Evolutionary conservation across 1,139 yeast species (phyloP).

Genomic region (Kodamaea ohmeri): DNA sequence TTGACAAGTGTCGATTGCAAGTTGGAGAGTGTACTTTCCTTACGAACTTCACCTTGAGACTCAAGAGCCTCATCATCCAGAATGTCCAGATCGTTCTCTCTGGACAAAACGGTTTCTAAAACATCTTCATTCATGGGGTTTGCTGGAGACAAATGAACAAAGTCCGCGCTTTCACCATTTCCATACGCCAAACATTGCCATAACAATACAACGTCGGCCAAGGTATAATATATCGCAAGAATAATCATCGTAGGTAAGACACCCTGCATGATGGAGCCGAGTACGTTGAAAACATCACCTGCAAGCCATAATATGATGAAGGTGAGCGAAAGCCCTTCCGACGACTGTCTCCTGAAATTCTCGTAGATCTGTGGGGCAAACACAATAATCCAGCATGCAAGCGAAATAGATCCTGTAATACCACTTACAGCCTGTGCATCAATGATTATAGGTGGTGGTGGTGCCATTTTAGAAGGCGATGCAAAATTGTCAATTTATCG

Average conservation of each 20-base stretch:
- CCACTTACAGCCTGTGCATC: slow-evolving; percentile 84
- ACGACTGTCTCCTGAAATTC: slow-evolving; percentile 75
- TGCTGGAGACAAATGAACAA: slow-evolving; percentile 84
- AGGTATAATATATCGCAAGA: slow-evolving; percentile 84
- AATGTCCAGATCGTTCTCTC: slow-evolving; percentile 25
- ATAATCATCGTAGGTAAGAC: slow-evolving; percentile 91
- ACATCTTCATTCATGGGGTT: slow-evolving; percentile 76
- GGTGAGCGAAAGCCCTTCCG: slow-evolving; percentile 81
- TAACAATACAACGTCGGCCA: slow-evolving; percentile 81
- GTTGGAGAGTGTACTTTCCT: slow-evolving; percentile 17
- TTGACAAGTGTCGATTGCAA: slow-evolving; percentile 44
- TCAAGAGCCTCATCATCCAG: slow-evolving; percentile 18
- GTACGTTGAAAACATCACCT: slow-evolving; percentile 87
- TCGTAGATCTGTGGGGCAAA: slow-evolving; percentile 97
- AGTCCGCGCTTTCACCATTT: slow-evolving; percentile 61
- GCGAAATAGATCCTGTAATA: slow-evolving; percentile 85
- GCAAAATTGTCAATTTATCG: neutral
- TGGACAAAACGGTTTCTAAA: slow-evolving; percentile 53
- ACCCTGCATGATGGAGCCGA: slow-evolving; percentile 85
- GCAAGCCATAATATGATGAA: slow-evolving; percentile 84
- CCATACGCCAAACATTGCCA: slow-evolving; percentile 79
- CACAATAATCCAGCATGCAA: slow-evolving; percentile 97
- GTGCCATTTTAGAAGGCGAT: slow-evolving; percentile 33
- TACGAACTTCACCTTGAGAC: slow-evolving; percentile 8
- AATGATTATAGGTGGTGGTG: slow-evolving; percentile 64